Base-by-base conservation (phyloP, 805 yeast genomes). In the Saccharomyces jurei region DNA sequence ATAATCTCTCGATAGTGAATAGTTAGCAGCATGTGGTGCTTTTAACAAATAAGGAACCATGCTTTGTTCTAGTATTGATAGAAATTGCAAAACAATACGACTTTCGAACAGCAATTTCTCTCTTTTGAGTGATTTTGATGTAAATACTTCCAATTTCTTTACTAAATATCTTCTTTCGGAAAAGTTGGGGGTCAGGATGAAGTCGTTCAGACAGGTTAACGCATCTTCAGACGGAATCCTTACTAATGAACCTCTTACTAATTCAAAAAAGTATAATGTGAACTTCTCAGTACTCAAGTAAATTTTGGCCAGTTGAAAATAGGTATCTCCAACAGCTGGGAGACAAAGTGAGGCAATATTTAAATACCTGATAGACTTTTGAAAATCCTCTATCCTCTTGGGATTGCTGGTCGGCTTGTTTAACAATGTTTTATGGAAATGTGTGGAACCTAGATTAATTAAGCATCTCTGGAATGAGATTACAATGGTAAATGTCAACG, bases 271-370 rank as follows among this genome's bases (percentile, higher is more conserved):
- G 4, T 51, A 49, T 2, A 9, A 13, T 2, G 27, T 3, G 9
- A 28, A 30, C n/a, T 51, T 31, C 6, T 44, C 22, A 4, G 27
- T n/a, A 9, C 32, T 31, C 2, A 48, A 17, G 4, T 50, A 6
- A 11, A 58, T n/a, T 17, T 36, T 11, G 32, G 55, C 50, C 17
- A 54, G 22, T 8, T 51, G 50, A 2, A 48, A n/a, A 30, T 54
- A 56, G 13, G 58, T 22, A 11, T 46, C 41, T 2, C 60, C 56
- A 31, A 51, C 46, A 1, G 61, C 41, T 11, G 59, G 60, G 9
- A 56, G 30, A 17, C 54, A 31, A 4, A 41, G 8, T 4, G 46
- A 14, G 8, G 60, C 58, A 27, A 46, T 41, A 3, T 41, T 26
- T 25, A 57, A 41, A 26, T 58, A 58, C 41, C 54, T 32, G n/a